phyloP scores from a whole-genome alignment of 768 basidiomycete genomes.

The Coprinopsis strossmayeri region DNA sequence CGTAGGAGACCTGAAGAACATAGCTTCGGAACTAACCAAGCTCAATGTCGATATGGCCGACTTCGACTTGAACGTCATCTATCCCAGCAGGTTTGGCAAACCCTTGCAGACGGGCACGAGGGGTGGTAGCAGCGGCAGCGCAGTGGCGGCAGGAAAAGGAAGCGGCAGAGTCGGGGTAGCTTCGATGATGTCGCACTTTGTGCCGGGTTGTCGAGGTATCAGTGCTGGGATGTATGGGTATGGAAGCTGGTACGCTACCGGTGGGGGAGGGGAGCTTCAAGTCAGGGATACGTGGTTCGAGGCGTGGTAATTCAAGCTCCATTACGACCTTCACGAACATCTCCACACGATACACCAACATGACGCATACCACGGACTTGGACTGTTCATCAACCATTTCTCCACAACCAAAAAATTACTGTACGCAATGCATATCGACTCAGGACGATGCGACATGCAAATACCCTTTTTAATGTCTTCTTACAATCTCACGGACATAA shows the following conservation, averaged over 20 bases:
- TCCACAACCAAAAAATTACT: no score
- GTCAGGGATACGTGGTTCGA: constrained; percentile 3
- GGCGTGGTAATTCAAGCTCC: constrained; percentile 3
- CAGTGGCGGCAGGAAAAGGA: no score
- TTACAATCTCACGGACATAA: no score
- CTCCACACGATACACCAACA: background rate
- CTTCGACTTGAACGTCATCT: constrained; percentile 1
- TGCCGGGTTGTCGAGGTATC: background rate
- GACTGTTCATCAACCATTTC: no score
- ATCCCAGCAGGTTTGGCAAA: background rate
- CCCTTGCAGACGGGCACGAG: background rate
- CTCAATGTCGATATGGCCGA: background rate
- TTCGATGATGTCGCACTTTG: background rate
- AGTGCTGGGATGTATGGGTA: constrained; percentile 1
- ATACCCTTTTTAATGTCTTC: no score
- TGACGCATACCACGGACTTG: background rate
- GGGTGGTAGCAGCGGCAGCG: background rate
- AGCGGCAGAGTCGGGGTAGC: background rate
- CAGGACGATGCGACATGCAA: no score
- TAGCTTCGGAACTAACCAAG: background rate
- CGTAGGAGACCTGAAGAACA: background rate
- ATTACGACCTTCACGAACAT: background rate
- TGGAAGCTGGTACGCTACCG: constrained; percentile 1
- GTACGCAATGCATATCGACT: no score
- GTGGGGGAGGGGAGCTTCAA: constrained; percentile 3